phyloP scores from a whole-genome alignment of 148 eudicot species.

The Silene conica region DNA sequence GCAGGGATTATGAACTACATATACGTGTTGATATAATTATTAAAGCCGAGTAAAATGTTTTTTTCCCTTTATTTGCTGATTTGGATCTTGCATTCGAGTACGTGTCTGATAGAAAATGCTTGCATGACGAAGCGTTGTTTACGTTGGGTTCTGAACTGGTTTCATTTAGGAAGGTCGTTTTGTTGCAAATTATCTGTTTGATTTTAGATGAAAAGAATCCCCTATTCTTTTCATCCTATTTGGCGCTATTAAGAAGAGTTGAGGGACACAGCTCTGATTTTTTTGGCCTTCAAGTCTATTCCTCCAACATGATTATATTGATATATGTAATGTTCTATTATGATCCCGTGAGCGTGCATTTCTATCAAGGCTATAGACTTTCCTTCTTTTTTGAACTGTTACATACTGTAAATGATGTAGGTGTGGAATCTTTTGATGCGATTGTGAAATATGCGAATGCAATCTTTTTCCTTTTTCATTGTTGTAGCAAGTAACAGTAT shows the following conservation, averaged over 20 bases:
- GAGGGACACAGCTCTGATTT: not conserved
- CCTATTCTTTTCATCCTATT: not conserved
- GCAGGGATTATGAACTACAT: not conserved
- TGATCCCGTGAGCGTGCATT: not conserved
- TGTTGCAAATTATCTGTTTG: not conserved
- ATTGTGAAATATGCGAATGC: not conserved
- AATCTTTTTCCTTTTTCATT: not conserved
- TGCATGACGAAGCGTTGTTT: not conserved
- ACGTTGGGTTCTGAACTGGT: not conserved
- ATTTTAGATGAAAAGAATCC: not conserved
- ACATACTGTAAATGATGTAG: not conserved
- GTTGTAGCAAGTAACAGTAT: too few species aligned
- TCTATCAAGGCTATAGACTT: not conserved
- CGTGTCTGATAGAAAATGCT: not conserved
- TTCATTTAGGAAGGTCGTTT: not conserved
- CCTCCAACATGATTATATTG: not conserved
- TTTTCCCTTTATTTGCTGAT: not conserved
- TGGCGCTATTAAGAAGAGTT: not conserved
- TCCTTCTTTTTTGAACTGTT: not conserved
- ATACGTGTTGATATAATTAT: not conserved
- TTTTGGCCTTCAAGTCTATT: not conserved
- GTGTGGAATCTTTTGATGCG: not conserved
- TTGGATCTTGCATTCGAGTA: not conserved
- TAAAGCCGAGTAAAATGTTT: not conserved
- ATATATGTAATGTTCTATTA: not conserved